Conservation (phyloP, 1,284 basidiomycete genomes). For the Meira miltonrushii region DNA sequence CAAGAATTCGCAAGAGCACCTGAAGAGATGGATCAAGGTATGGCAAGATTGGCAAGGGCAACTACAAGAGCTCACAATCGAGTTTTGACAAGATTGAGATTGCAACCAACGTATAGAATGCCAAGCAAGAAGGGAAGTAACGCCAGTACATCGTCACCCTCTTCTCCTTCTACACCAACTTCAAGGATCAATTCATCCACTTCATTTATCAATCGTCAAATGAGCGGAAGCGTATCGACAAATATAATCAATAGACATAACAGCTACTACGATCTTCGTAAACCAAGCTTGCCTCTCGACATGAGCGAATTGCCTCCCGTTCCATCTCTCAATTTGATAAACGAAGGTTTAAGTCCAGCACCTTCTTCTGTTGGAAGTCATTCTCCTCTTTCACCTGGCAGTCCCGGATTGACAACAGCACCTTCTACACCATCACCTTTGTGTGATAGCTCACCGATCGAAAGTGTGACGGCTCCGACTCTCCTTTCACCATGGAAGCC, state of each 20-base stretch:
- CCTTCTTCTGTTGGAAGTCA: neutral
- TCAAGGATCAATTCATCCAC: neutral
- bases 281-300: neutral
- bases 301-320: neutral
- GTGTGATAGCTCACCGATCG: too few species aligned
- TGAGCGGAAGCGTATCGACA: neutral
- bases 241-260: neutral
- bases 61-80: constrained; percentile 53
- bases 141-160: neutral
- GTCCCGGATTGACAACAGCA: neutral
- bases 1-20: constrained; percentile 27
- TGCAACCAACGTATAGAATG: constrained; percentile 33
- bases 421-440: neutral
- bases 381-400: constrained; percentile 1
- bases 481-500: constrained; percentile 39
- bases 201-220: neutral
- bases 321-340: neutral
- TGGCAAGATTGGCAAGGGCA: constrained; percentile 46
- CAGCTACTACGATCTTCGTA: neutral
- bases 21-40: constrained; percentile 43
- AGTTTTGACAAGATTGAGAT: constrained; percentile 50
- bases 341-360: neutral
- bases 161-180: neutral
- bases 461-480: neutral
- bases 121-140: neutral